Evolutionary conservation across 257 asterid genomes (phyloP), one percentile per base, ranked within the genome.

Genomic region (Gentiana straminea): DNA sequence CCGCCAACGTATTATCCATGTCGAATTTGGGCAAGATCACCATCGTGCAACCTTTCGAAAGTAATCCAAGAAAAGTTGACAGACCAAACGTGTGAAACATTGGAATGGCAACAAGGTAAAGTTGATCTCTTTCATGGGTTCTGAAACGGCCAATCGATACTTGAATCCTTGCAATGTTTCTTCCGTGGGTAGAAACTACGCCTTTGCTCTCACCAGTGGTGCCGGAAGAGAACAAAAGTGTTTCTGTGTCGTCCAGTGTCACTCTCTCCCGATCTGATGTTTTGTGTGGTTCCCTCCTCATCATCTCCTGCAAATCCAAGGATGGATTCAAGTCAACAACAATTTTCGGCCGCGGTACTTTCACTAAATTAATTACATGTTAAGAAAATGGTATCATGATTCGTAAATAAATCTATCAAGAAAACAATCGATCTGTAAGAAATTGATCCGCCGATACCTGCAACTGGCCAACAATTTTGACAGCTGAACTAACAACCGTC

Each of bases 171-270:
- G 96, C 84, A 13, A 87, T 84, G 4, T 84, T 37, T 68, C 82
- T 87, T 12, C 76, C 54, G 73, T 87, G 96, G 8, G 96, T 80
- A 10, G 96, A 84, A 7, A 84, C 76, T 4, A 87, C 96, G 57
- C 94, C 96, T 69, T 87, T 87, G 77, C 96, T 87, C 57, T 80
- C 84, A 33, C 96, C 96, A 59, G 96, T 87, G 0, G 96, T 87
- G 59, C 96, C 96, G 50, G 96, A 87, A n/a, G 94, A 84, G 69
- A 84, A 87, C 33, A 87, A 78, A 1, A 84, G 80, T 1, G 89
- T 78, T 12, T 94, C 96, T 11, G 81, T 66, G 69, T 87, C 94
- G 62, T 78, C 67, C 49, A 72, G 81, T 44, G 63, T 44, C 58
- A 87, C 84, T 41, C 77, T 48, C 2, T 80, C 89, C 64, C 64